Conservation (phyloP, 805 yeast genomes). For the Candida schatavii region DNA sequence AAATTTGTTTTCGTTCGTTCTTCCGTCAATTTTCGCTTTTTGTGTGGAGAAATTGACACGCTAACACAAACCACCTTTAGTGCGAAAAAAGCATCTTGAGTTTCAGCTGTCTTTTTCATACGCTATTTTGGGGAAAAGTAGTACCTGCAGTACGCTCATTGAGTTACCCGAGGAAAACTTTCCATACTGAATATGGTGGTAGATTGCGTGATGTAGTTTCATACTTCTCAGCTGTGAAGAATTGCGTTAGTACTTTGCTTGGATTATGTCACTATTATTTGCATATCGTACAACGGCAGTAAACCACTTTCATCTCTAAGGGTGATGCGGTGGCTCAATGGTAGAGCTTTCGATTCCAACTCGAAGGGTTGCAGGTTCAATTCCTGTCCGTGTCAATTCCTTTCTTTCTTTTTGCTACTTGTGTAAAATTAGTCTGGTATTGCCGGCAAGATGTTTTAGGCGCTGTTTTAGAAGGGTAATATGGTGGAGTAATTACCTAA, state of each 20-base stretch:
- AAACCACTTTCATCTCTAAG: too few species aligned
- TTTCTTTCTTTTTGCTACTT: conserved; percentile 1
- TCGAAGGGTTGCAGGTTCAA: conserved; percentile 6
- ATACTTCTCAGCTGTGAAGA: too few species aligned
- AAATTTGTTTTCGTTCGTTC: too few species aligned
- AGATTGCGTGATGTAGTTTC: too few species aligned
- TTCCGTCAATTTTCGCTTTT: neutral
- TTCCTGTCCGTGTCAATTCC: conserved; percentile 7
- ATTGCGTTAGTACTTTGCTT: too few species aligned
- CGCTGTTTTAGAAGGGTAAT: neutral
- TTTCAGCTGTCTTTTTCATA: too few species aligned
- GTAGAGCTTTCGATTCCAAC: conserved; percentile 5
- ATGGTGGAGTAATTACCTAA: too few species aligned
- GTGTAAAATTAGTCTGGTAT: neutral
- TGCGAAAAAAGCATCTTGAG: too few species aligned
- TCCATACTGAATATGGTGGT: too few species aligned
- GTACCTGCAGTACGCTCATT: neutral
- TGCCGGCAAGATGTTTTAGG: neutral
- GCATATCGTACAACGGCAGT: too few species aligned
- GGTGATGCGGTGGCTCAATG: conserved; percentile 7
- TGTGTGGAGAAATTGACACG: conserved; percentile 3
- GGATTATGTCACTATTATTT: too few species aligned
- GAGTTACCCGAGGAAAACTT: neutral
- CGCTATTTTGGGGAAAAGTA: neutral
- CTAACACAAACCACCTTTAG: conserved; percentile 2